These are phyloP conservation scores for Carex parvula DNA, from an alignment of 176 grass and related monocot species.

Conservation along the genomic window DNA sequence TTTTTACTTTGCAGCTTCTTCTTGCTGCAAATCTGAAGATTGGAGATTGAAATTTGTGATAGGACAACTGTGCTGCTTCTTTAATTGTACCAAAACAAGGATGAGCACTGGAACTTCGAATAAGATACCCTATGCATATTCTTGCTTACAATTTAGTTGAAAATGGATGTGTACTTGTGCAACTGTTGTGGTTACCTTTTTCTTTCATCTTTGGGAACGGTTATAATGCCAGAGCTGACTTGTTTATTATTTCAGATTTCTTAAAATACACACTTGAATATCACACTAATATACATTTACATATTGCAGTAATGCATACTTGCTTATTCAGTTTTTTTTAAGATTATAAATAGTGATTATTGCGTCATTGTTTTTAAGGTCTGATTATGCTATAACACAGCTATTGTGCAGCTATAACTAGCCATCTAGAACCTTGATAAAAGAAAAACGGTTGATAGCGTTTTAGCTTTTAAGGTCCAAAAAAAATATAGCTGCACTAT, in stretches of 20 bases:
- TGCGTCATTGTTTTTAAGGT: no score
- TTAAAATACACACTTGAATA: no score
- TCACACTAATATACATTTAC: no score
- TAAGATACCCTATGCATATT: neutral
- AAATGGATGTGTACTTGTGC: neutral
- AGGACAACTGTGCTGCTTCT: neutral
- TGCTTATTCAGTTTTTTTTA: no score
- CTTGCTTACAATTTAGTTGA: neutral
- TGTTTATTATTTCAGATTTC: neutral
- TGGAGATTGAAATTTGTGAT: neutral
- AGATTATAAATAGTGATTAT: no score
- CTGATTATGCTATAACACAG: no score
- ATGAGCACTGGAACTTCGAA: neutral
- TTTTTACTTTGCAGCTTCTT: slow-evolving; percentile 6
- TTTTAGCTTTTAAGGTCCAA: no score
- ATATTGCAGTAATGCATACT: no score
- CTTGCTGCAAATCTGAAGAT: slow-evolving; percentile 3
- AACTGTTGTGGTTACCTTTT: neutral
- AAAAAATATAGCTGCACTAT: no score
- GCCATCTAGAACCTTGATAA: no score
- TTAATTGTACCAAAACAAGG: neutral
- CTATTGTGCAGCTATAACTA: no score
- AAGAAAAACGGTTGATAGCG: no score
- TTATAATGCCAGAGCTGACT: neutral
- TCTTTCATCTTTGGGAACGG: neutral